Conservation (phyloP, 805 yeast genomes). For the Starmerella sp. region DNA sequence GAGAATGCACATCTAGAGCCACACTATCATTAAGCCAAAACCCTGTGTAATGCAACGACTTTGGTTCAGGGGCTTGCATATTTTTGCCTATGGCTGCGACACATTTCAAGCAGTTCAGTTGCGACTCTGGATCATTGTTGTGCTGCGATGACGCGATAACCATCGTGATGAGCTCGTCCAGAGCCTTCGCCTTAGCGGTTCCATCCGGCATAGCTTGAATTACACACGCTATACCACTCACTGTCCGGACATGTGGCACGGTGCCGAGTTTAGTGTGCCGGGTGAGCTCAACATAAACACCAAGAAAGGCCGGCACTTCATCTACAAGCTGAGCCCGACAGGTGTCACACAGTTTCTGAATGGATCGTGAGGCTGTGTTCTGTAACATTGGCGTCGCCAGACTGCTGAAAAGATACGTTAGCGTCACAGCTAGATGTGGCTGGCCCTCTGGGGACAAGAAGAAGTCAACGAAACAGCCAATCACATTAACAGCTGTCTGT, state of each 20-base stretch:
- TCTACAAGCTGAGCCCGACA: constrained; percentile 21
- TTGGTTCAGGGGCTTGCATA: constrained; percentile 40
- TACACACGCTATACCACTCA: constrained; percentile 27
- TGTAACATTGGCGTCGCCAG: constrained; percentile 29
- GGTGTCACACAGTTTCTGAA: constrained; percentile 36
- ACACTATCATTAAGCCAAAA: constrained; percentile 27
- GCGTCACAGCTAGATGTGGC: constrained; percentile 38
- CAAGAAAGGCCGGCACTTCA: constrained; percentile 25
- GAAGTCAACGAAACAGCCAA: constrained; percentile 51
- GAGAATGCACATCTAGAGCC: constrained; percentile 29
- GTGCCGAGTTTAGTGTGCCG: constrained; percentile 12
- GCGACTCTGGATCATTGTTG: constrained; percentile 25
- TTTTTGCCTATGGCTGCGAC: constrained; percentile 65
- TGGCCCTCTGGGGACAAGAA: constrained; percentile 40
- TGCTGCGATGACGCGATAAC: constrained; percentile 9
- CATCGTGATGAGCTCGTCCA: constrained; percentile 9
- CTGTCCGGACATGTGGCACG: constrained; percentile 27
- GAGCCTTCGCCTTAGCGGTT: constrained; percentile 27
- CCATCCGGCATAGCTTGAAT: constrained; percentile 23
- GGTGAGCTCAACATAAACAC: constrained; percentile 22
- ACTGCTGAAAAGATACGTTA: constrained; percentile 44
- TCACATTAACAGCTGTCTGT: constrained; percentile 43
- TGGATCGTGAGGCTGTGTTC: constrained; percentile 42
- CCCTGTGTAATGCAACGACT: constrained; percentile 20
- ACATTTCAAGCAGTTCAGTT: constrained; percentile 49